phyloP scores from a whole-genome alignment of 2,329 filamentous ascomycete genomes.

The Curvularia sp. region DNA sequence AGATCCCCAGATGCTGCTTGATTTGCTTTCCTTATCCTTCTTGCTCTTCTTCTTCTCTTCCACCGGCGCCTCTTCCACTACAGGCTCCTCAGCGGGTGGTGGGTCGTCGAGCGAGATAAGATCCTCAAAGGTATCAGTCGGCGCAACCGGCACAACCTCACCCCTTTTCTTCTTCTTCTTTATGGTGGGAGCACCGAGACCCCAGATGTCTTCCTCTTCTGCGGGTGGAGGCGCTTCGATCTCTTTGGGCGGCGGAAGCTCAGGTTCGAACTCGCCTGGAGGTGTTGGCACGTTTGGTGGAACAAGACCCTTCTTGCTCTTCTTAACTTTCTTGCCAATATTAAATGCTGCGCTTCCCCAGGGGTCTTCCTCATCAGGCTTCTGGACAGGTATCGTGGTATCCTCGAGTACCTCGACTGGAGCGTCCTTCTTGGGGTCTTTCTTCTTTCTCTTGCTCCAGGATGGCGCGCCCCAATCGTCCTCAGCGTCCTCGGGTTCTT shows the following conservation, averaged over 20 bases:
- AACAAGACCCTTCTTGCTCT: constrained; percentile 61
- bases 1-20: constrained; percentile 31
- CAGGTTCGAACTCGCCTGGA: constrained; percentile 52
- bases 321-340: constrained; percentile 62
- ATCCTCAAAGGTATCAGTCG: constrained; percentile 42
- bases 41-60: constrained; percentile 41
- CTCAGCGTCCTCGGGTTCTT: constrained; percentile 60
- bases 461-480: constrained; percentile 66
- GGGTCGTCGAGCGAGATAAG: constrained; percentile 45
- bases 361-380: constrained; percentile 53
- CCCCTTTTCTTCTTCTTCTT: constrained; percentile 49
- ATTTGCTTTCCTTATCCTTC: constrained; percentile 34
- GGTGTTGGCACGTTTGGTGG: constrained; percentile 57
- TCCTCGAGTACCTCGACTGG: constrained; percentile 52
- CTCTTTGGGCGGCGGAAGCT: constrained; percentile 59
- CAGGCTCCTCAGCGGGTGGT: constrained; percentile 21
- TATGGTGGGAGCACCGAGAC: constrained; percentile 27
- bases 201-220: constrained; percentile 48
- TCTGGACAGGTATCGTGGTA: constrained; percentile 50
- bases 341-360: constrained; percentile 49
- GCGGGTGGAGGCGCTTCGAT: constrained; percentile 53
- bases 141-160: constrained; percentile 21
- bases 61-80: constrained; percentile 18
- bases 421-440: constrained; percentile 49
- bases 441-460: constrained; percentile 58